Evolutionary conservation across 2,329 filamentous ascomycete genomes (phyloP), one percentile per base, ranked within the genome.

Genomic region (Teratosphaeria nubilosa): DNA sequence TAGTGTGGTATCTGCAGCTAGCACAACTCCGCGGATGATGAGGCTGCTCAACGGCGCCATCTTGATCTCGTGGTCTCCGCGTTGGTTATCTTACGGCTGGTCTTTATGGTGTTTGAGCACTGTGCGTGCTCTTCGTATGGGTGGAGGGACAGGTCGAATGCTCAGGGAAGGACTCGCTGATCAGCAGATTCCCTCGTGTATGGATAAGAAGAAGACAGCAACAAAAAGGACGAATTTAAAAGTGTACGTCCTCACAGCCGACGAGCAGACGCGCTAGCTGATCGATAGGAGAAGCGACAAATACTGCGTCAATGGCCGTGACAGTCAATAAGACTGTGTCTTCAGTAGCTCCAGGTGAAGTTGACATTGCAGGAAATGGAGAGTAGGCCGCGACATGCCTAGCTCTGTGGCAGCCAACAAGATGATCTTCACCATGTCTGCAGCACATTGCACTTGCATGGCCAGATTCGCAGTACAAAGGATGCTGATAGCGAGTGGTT

Each of bases 261-360:
- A 32, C 24, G 31, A 27, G 27, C 24, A 48, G 32, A 27, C 24
- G 32, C 48, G 51, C 27, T 56, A 30, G 31, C 48, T 41, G 16
- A 41, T 64, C 54, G 64, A 66, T 62, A 64, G 63, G 53, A 63
- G 55, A 30, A 22, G 54, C 55, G 58, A 68, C 60, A 59, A 66
- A 54, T 30, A 58, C 20, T 6, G 56, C 58, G 32, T 68, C 65
- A 65, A 66, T 64, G 59, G 59, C 59, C 51, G 63, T 59, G 54
- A 64, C 25, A 54, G 60, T 65, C 64, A 65, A 67, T 66, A 66
- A 62, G 56, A 67, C 56, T 41, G 54, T 60, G 59, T 65, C 64
- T 63, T 66, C 67, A 66, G 66, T 66, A 60, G 61, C 52, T 45
- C 16, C 25, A 16, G 34, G 34, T 51, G 60, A 60, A 56, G 56